Base-by-base conservation (phyloP, 2,329 filamentous ascomycete genomes). In the Chrysosporium queenslandicum region DNA sequence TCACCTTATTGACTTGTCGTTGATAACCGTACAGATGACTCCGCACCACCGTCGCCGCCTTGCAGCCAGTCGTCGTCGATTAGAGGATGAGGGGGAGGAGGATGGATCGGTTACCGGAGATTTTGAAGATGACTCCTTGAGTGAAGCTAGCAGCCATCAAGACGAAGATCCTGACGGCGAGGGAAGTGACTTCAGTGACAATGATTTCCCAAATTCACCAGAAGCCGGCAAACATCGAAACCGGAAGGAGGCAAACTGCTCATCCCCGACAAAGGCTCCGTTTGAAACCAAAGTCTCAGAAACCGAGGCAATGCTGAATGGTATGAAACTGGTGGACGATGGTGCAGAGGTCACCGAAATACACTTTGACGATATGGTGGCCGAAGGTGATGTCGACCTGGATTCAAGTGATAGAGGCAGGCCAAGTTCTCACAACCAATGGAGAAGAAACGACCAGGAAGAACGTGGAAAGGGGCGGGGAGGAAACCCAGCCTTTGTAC, bases 401-500 rank as follows among this genome's bases (percentile, higher is more conserved):
- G 63, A 66, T 43, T 62, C 60, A 23, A 66, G 67, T 32, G 39
- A 43, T 12, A 32, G 39, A 43, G 60, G 63, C 32, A 65, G 63
- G 46, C 73, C 77, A 58, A 81, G 83, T 62, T 76, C 78, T 30
- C 72, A 80, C 54, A 78, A 79, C 50, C 86, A 92, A 57, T 78
- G 81, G 58, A 83, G 86, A 67, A 82, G 86, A 58, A 82, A 86
- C 60, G 90, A 96, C 64, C 87, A 94, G 63, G 89, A 95, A 58
- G 87, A 94, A 64, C 94, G 94, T 72, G 83, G 85, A 71, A 87
- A 85, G 71, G 87, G 87, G 68, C 80, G 87, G 60, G 88, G 94
- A 65, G 83, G 87, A 61, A 88, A 95, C 67, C 91, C 91, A 32
- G 83, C 90, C 9, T 95, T 95, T 70, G 91, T 96, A 52, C 91